Evolutionary conservation across 495 filamentous ascomycete genomes (phyloP), one percentile per base, ranked within the genome.

Genomic region (Penicillium longicatenatum): DNA sequence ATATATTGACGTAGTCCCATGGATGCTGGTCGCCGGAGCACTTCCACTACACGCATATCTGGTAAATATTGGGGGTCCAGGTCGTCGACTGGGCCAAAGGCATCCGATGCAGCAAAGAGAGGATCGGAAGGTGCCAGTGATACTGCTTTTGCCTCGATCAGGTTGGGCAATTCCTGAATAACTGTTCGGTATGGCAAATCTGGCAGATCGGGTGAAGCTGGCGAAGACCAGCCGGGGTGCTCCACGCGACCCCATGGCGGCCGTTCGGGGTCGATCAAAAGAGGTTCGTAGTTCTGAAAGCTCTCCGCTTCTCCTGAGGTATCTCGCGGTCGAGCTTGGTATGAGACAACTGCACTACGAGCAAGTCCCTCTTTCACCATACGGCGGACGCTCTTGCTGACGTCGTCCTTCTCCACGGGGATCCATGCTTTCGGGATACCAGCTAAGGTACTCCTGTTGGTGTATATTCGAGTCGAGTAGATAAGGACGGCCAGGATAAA

Each of bases 111-210:
- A 4, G 61, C 33, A 6, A 62, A 59, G 10, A 75, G 55, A 4
- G 79, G 77, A 60, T 92, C 87, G 0, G 80, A 71, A 1, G 89
- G 89, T 2, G 91, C 91, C 39, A 94, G 79, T 1, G 91, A 89
- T 12, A 94, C 86, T 7, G 92, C 94, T 73, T 92, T 92, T 0
- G 92, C 93, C 71, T 98, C 94, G 55, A 98, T 92, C 21, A 98
- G 79, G 64, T 96, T 89, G 2, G 93, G 90, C 14, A 98, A 78
- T 74, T 98, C 95, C 19, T 79, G 75, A 12, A 98, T 82, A n/a
- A 98, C 90, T 0, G 82, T 84, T 39, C 78, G 78, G 68, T 93
- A 97, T 45, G 93, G 86, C 10, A 97, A 72, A 61, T 92, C 85
- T 6, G 92, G 86, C 2, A 95, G 71, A 63, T 95, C 89, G 3